phyloP scores from a whole-genome alignment of 441 rosid genomes.

The Jatropha multifida region DNA sequence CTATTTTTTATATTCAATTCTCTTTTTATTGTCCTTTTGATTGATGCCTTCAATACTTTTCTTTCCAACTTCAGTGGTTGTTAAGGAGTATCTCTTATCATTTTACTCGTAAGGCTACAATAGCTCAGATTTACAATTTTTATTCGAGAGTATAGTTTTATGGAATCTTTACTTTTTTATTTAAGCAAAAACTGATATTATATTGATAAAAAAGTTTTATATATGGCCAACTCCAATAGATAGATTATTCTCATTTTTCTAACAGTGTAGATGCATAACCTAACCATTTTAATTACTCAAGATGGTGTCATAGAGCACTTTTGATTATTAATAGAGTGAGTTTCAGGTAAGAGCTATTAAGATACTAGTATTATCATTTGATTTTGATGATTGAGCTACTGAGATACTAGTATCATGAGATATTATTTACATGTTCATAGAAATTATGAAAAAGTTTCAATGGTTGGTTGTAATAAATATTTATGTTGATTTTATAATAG shows the following conservation, averaged over 20 bases:
- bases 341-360: too few species aligned
- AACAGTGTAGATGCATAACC: background rate
- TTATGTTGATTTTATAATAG: too few species aligned
- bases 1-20: background rate
- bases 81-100: constrained; percentile 1
- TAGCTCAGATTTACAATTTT: background rate
- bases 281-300: background rate
- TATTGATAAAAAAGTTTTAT: background rate
- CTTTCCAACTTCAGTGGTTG: background rate
- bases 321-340: too few species aligned
- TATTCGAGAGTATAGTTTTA: background rate
- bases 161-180: background rate
- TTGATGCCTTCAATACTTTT: background rate
- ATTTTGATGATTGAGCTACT: too few species aligned
- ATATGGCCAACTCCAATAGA: background rate
- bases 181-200: background rate
- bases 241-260: background rate
- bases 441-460: too few species aligned
- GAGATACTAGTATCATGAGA: too few species aligned
- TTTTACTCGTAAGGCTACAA: background rate
- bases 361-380: too few species aligned
- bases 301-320: too few species aligned
- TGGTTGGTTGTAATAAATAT: too few species aligned
- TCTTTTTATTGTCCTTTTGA: background rate
- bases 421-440: too few species aligned